phyloP scores from a whole-genome alignment of 306 rosid species.

The Acacia acuminata region DNA sequence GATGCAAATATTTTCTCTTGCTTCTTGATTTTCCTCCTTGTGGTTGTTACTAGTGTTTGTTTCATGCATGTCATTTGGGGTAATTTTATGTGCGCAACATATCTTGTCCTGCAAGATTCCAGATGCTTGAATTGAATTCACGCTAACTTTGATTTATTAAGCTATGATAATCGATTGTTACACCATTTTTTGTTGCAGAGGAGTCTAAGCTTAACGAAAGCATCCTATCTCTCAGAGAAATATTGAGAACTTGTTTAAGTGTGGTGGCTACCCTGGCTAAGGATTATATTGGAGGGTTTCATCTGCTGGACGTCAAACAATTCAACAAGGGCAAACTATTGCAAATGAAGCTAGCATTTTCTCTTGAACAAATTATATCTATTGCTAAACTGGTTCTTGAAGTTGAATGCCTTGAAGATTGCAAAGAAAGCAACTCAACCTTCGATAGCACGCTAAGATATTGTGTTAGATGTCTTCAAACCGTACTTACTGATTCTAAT shows the following conservation, averaged over 20 bases:
- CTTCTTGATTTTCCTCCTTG: conserved; percentile 12
- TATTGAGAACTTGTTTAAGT: conserved; percentile 69
- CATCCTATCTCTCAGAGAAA: conserved; percentile 40
- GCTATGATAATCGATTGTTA: conserved; percentile 10
- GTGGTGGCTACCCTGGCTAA: conserved; percentile 56
- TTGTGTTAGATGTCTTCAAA: conserved; percentile 66
- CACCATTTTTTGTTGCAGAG: conserved; percentile 53
- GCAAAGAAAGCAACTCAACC: conserved; percentile 40
- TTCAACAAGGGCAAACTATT: conserved; percentile 44
- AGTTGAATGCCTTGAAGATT: conserved; percentile 43
- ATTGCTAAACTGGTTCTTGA: conserved; percentile 65
- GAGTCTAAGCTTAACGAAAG: conserved; percentile 54
- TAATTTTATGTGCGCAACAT: conserved; percentile 18
- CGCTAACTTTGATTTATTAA: conserved; percentile 30
- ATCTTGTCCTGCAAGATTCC: conserved; percentile 10
- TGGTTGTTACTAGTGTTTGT: neutral
- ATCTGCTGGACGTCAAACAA: conserved; percentile 55
- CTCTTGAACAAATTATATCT: conserved; percentile 71
- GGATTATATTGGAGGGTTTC: conserved; percentile 73
- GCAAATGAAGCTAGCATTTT: conserved; percentile 82
- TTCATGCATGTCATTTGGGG: conserved; percentile 8
- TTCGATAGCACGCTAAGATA: conserved; percentile 45
- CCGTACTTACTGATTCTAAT: conserved; percentile 65
- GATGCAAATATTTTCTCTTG: conserved; percentile 5
- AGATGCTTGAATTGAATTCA: conserved; percentile 19